A percentile compares a stretch with the other conserved stretches of the same genome.
These are phyloP conservation scores for Hypocrella siamensis DNA, from an alignment of 2,329 filamentous ascomycete genomes.

Conservation along the genomic window DNA sequence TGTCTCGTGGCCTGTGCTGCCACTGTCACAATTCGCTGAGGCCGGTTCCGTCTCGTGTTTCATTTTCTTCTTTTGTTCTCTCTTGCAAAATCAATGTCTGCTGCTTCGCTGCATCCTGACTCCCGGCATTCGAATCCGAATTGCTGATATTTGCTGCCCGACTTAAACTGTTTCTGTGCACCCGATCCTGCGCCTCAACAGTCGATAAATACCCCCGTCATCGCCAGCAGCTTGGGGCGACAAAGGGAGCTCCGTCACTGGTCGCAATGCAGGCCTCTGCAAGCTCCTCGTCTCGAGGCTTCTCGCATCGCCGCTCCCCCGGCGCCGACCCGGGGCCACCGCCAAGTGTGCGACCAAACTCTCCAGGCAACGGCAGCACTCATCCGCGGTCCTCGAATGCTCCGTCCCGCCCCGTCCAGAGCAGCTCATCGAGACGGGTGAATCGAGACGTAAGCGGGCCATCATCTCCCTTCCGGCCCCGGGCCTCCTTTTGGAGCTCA, in stretches of 20 bases:
- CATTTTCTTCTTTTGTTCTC: too few species aligned
- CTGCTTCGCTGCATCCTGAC: too few species aligned
- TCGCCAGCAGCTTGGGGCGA: neutral
- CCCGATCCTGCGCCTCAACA: too few species aligned
- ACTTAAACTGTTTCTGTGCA: too few species aligned
- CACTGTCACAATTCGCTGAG: too few species aligned
- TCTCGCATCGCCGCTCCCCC: constrained; percentile 46
- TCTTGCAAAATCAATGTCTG: too few species aligned
- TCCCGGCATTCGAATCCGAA: too few species aligned
- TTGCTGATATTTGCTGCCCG: too few species aligned
- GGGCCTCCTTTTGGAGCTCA: too few species aligned
- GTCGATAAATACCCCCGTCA: neutral
- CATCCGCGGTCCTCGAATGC: constrained; percentile 49
- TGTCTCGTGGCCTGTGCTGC: too few species aligned
- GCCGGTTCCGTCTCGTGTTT: too few species aligned
- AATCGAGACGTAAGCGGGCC: constrained; percentile 21
- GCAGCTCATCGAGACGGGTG: constrained; percentile 13
- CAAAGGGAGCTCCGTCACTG: neutral
- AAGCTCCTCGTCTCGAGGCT: constrained; percentile 31
- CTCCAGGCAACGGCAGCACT: constrained; percentile 38
- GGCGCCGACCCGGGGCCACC: constrained; percentile 43
- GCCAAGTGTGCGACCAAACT: constrained; percentile 42
- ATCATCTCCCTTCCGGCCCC: too few species aligned
- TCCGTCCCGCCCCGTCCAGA: constrained; percentile 46
- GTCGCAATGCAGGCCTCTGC: constrained; percentile 31